Evolutionary conservation across 176 grass and related monocot species (phyloP), one percentile per base, ranked within the genome.

Genomic region (Leersia perrieri): DNA sequence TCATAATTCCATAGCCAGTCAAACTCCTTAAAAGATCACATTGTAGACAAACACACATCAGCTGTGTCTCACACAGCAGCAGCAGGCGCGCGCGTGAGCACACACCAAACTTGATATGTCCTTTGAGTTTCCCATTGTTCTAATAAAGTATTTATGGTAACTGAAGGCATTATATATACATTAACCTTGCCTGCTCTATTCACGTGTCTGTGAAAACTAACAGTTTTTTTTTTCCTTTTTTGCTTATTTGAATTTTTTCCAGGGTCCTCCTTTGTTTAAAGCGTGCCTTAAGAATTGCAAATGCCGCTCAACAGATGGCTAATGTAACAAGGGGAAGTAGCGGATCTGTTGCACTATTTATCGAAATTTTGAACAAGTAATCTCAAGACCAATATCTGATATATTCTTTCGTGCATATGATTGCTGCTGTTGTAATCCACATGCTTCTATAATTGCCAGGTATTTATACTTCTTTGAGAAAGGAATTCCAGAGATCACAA

Each of bases 291-390:
- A 91, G 96, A 87, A 99, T 99, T 38, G 96, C 92, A 61, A 95
- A 95, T 90, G 92, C 96, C 28, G 92, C 90, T 65, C 96, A 99
- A 71, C 96, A 95, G 82, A 99, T 99, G 96, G 88, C 96, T 53
- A 99, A 88, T 13, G 92, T 77, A 12, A 77, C 92, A 68, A 89
- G 91, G 85, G 96, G 96, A 69, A 93, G 81, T 83, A 85, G 92
- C 39, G 92, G 92, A 79, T 88, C 96, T 15, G 87, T 91, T 14
- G 86, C 87, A 14, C 80, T 99, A 36, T 99, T 99, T 84, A 93
- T 99, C 2, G 96, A 99, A 87, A 99, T 99, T 65, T 88, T 99
- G 82, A 99, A 99, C 90, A 99, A 95, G 96, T 99, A 98, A 82
- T 62, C 14, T 66, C n/a, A 1, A 78, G 26, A 49, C 78, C 11